phyloP scores from a whole-genome alignment of 2,329 filamentous ascomycete species.

The Ampelomyces quisqualis region DNA sequence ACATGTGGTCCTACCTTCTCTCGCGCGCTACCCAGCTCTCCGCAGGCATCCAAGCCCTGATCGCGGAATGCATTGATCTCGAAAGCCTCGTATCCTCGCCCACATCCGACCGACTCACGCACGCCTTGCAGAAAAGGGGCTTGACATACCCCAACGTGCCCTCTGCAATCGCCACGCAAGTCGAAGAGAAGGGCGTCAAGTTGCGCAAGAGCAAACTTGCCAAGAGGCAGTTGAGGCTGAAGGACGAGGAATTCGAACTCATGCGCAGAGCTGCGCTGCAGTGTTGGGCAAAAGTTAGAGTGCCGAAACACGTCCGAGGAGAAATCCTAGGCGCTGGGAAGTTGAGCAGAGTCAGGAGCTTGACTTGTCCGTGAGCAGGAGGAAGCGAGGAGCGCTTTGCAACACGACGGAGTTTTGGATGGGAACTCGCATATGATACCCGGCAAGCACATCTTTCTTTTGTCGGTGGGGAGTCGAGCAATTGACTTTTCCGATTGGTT shows the following conservation, averaged over 20 bases:
- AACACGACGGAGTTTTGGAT: not conserved
- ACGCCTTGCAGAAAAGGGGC: conserved; percentile 16
- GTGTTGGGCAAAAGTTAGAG: conserved; percentile 43
- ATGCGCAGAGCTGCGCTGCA: conserved; percentile 47
- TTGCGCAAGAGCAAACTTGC: conserved; percentile 47
- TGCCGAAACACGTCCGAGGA: conserved; percentile 30
- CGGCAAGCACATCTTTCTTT: not conserved
- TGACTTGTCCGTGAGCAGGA: conserved; percentile 33
- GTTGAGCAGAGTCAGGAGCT: conserved; percentile 27
- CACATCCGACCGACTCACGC: conserved; percentile 14
- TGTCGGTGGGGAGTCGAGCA: no score
- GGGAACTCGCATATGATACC: not conserved
- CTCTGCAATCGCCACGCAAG: conserved; percentile 6
- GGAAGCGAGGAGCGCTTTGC: not conserved
- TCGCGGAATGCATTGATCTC: conserved; percentile 47
- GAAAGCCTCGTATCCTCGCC: conserved; percentile 45
- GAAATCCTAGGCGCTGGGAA: conserved; percentile 19
- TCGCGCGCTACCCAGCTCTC: conserved; percentile 47
- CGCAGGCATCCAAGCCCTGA: conserved; percentile 50
- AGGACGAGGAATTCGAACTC: conserved; percentile 48
- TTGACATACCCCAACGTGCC: conserved; percentile 21
- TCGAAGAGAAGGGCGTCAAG: conserved; percentile 30
- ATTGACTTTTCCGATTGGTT: no score
- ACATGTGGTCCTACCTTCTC: conserved; percentile 48
- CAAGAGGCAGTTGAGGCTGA: conserved; percentile 48